Evolutionary conservation across 352 stramenopile genomes (phyloP), one percentile per base, ranked within the genome.

Genomic region (Pythium insidiosum): DNA sequence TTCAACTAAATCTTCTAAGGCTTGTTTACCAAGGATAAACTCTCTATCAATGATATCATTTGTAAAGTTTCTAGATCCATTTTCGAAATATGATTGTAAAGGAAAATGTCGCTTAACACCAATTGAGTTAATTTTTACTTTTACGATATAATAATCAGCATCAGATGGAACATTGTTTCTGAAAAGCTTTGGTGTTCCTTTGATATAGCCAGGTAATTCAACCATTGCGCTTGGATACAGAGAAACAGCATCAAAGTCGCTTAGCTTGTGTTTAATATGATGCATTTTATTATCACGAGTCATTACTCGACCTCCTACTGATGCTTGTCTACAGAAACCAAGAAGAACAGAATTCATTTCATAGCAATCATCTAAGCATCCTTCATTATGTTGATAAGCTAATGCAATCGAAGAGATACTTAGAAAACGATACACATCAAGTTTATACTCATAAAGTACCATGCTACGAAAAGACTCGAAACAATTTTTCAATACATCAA

Each of bases 361-460:
- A n/a, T n/a, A n/a, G n/a, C n/a, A n/a, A n/a, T n/a, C n/a, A n/a
- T n/a, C n/a, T n/a, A n/a, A n/a, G 30, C 47, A 54, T 28, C 38
- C 38, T 54, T 47, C 11, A 26, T 54, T 54, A 20, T 47, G 38
- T 37, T 43, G 38, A 34, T 42, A 36, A 5, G 47, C 26, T 43
- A 42, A 37, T 24, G 38, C 18, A 18, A 54, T 16, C 12, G 38
- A 42, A 43, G 47, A 38, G 10, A 54, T 54, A 29, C 26, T 42
- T 20, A 54, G 20, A 19, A 47, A 47, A 10, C 38, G 37, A 47
- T 47, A 54, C n/a, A 54, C 47, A 35, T 54, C 47, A 21, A 47
- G 35, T 13, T 47, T 35, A 28, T 36, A 54, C 24, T 39, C 24
- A 35, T 41, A 12, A 47, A 37, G 33, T 10, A 54, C 5, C 28